A percentile compares a stretch with the other conserved stretches of the same genome.
Evolutionary conservation across 2,329 filamentous ascomycete species (phyloP).

Genomic region (Pseudogymnoascus verrucosus): DNA sequence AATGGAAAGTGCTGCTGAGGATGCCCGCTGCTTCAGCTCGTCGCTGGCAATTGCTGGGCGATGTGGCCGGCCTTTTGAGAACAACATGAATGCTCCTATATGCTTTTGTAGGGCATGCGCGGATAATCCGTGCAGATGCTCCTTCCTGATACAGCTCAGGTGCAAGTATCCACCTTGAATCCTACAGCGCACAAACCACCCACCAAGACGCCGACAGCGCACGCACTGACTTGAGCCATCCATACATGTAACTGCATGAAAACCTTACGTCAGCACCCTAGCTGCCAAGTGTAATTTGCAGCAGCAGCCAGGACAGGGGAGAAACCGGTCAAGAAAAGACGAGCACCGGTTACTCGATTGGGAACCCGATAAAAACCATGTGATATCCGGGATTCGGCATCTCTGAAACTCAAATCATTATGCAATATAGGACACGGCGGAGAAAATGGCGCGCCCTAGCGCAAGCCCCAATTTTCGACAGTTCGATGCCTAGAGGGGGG

Average conservation of each 20-base stretch:
- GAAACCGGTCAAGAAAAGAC: neutral
- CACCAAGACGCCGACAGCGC: neutral
- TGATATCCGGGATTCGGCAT: neutral
- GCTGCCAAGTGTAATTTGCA: neutral
- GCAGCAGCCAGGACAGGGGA: neutral
- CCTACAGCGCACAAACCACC: neutral
- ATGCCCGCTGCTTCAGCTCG: neutral
- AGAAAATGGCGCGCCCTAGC: neutral
- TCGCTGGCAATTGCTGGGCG: neutral
- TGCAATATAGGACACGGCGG: neutral
- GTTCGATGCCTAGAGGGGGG: neutral
- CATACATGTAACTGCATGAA: neutral
- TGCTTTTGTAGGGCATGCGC: neutral
- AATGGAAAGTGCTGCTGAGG: neutral
- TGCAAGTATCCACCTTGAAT: neutral
- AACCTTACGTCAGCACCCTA: neutral
- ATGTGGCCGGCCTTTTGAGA: neutral
- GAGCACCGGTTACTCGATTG: neutral
- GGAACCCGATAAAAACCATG: neutral
- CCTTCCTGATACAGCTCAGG: neutral
- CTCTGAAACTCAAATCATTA: slow-evolving; percentile 6
- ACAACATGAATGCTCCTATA: neutral
- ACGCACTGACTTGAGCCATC: neutral
- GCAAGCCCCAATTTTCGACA: neutral
- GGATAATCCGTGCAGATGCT: neutral